These are phyloP conservation scores for Pleoardoris graminearum DNA, from an alignment of 2,329 filamentous ascomycete species.

Conservation along the genomic window DNA sequence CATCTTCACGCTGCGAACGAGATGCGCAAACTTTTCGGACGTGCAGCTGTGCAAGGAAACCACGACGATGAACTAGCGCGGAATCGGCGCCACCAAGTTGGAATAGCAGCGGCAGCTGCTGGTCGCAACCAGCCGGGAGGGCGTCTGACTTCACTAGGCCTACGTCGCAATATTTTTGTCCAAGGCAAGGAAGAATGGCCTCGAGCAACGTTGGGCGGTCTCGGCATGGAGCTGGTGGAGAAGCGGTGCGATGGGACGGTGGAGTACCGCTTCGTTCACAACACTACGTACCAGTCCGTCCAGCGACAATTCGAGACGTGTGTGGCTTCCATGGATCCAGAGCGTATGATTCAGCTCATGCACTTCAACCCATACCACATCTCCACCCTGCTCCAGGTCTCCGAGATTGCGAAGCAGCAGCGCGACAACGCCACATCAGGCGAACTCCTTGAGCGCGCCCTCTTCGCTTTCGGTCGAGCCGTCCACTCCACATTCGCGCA, in stretches of 20 bases:
- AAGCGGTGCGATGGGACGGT: slow-evolving; percentile 61
- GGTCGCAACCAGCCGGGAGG: slow-evolving; percentile 59
- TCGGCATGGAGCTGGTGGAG: slow-evolving; percentile 75
- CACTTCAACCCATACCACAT: slow-evolving; percentile 84
- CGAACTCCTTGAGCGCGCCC: slow-evolving; percentile 84
- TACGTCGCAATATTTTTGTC: slow-evolving; percentile 80
- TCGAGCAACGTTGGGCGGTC: slow-evolving; percentile 72
- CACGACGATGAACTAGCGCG: slow-evolving; percentile 58
- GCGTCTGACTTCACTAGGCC: slow-evolving; percentile 69
- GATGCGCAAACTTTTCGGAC: slow-evolving; percentile 78
- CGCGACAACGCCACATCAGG: slow-evolving; percentile 83
- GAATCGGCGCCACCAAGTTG: slow-evolving; percentile 60
- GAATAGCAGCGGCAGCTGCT: slow-evolving; percentile 61
- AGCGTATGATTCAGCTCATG: slow-evolving; percentile 77
- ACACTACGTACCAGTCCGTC: slow-evolving; percentile 69
- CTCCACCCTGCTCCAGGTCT: slow-evolving; percentile 90
- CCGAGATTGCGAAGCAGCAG: slow-evolving; percentile 88
- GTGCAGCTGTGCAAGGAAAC: slow-evolving; percentile 61
- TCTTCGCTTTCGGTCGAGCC: slow-evolving; percentile 92
- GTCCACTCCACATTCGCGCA: slow-evolving; percentile 80
- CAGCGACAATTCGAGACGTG: slow-evolving; percentile 77
- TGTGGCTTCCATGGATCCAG: slow-evolving; percentile 83
- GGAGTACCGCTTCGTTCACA: slow-evolving; percentile 80
- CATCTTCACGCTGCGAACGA: slow-evolving; percentile 87
- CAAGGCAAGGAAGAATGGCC: slow-evolving; percentile 90